A percentile compares a stretch with the other conserved stretches of the same genome.
phyloP scores from a whole-genome alignment of 2,329 filamentous ascomycete genomes.

The Clarireedia monteithiana region DNA sequence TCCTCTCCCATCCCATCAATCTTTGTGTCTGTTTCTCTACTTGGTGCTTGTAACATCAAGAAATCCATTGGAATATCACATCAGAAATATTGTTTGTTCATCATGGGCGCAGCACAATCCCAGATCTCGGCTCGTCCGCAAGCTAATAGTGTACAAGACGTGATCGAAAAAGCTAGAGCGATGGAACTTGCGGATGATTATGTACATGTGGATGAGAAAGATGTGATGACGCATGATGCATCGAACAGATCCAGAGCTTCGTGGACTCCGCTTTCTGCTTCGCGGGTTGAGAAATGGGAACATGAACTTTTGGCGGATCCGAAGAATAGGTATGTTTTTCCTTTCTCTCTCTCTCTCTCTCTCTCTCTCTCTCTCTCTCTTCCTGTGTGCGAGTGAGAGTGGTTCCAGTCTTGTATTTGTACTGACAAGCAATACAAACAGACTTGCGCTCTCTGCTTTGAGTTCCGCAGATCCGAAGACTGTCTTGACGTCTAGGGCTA shows the following conservation, averaged over 20 bases:
- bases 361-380: background rate
- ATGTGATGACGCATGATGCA: background rate
- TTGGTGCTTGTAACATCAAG: background rate
- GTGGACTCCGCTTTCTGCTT: constrained; percentile 39
- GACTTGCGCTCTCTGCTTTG: constrained; percentile 68
- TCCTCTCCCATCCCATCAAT: background rate
- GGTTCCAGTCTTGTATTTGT: background rate
- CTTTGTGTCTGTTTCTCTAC: background rate
- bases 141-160: background rate
- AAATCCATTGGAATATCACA: background rate
- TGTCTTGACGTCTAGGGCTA: constrained; percentile 56
- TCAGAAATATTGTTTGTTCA: background rate
- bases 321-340: constrained; percentile 47
- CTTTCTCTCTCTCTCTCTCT: background rate
- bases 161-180: background rate
- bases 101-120: background rate
- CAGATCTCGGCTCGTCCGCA: background rate
- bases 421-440: constrained; percentile 27
- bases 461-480: constrained; percentile 57
- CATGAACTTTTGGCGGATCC: constrained; percentile 54
- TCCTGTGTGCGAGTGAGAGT: background rate
- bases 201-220: constrained; percentile 37
- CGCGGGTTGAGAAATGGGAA: constrained; percentile 51
- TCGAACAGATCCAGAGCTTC: constrained; percentile 26
- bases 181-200: constrained; percentile 33